Percentiles rank a stretch among this genome's conserved stretches.
phyloP scores from a whole-genome alignment of 345 rosid genomes.

The Sisymbrium irio region DNA sequence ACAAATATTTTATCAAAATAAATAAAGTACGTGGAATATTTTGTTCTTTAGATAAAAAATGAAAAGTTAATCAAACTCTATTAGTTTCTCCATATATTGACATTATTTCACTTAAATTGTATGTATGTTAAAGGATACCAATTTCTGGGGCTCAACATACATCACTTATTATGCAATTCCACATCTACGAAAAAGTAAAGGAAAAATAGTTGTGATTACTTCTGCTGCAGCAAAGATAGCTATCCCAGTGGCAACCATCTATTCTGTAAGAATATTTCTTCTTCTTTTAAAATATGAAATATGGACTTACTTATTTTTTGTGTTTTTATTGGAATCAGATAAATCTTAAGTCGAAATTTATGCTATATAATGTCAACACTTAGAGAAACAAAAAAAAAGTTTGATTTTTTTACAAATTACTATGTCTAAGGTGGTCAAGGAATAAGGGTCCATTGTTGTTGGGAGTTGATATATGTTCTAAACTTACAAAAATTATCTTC shows the following conservation, averaged over 20 bases:
- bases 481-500: background rate
- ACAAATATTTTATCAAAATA: background rate
- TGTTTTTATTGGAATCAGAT: background rate
- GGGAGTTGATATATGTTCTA: background rate
- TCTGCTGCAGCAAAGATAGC: constrained; percentile 34
- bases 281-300: background rate
- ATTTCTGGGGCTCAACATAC: constrained; percentile 53
- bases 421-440: background rate
- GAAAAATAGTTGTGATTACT: constrained; percentile 46
- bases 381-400: background rate
- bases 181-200: constrained; percentile 42
- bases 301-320: background rate
- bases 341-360: no score
- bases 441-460: background rate
- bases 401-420: background rate
- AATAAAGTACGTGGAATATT: background rate
- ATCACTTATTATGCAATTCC: constrained; percentile 47
- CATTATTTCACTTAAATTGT: background rate
- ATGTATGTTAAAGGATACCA: constrained; percentile 22
- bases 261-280: constrained; percentile 33
- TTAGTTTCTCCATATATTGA: background rate
- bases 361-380: no score
- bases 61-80: background rate
- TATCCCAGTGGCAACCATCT: constrained; percentile 31
- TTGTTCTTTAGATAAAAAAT: background rate